Evolutionary conservation across 495 filamentous ascomycete genomes (phyloP).

Genomic region (Bacidia gigantensis): DNA sequence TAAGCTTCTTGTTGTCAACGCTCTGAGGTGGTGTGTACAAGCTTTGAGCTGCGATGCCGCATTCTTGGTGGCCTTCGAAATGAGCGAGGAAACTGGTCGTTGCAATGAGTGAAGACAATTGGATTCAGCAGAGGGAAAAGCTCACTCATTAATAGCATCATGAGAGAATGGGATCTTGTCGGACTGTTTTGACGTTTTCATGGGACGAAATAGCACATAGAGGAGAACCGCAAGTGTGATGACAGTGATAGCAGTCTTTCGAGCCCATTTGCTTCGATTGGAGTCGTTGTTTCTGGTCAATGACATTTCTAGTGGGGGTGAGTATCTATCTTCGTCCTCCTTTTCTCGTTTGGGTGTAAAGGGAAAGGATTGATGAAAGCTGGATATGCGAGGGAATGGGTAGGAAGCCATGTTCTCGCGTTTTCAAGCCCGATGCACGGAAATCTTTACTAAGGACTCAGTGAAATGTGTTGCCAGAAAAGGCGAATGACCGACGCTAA

Average conservation of each 20-base stretch:
- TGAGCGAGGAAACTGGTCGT: conserved; percentile 28
- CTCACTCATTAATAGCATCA: conserved; percentile 14
- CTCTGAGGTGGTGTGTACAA: conserved; percentile 27
- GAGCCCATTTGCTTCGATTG: neutral
- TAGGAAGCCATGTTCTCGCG: neutral
- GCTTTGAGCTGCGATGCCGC: conserved; percentile 29
- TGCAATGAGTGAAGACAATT: conserved; percentile 6
- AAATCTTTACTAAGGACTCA: neutral
- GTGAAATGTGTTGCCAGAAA: neutral
- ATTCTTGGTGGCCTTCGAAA: conserved; percentile 33
- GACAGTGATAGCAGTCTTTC: neutral
- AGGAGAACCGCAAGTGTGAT: conserved; percentile 6
- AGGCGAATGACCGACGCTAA: neutral
- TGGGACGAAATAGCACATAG: conserved; percentile 4
- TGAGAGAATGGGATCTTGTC: conserved; percentile 15
- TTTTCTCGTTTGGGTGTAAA: neutral
- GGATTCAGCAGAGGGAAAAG: neutral
- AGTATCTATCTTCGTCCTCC: neutral
- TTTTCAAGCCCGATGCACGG: neutral
- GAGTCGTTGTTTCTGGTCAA: neutral
- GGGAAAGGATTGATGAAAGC: neutral
- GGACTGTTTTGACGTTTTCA: conserved; percentile 2
- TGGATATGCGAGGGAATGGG: neutral
- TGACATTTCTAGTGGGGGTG: neutral
- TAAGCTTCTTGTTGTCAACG: conserved; percentile 8